Base-by-base conservation (phyloP, 2,329 filamentous ascomycete genomes). In the Cladosporium colombiae region DNA sequence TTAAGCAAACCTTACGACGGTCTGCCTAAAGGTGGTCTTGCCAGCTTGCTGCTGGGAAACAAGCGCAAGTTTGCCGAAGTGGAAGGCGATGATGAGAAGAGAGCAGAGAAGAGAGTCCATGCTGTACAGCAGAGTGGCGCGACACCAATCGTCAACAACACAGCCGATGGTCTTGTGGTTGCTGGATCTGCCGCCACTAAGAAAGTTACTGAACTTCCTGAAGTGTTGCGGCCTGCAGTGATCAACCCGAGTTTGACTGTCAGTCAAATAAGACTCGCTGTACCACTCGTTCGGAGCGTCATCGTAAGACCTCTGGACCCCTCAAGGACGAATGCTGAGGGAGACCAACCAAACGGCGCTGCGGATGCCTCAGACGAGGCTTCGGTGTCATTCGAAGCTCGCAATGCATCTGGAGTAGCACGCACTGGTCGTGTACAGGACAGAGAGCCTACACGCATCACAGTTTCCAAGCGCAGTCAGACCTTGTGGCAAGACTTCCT, bases 1-100 rank as follows among this genome's bases (percentile, higher is more conserved):
- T 84, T 99, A 2, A 95, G 92, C 18, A 96, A 95, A 74, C 95
- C 95, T 0, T 97, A 93, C 69, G 94, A 99, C 71, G 93, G 94
- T 1, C 83, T 98, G 50, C 95, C 95, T 0, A 92, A 91, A 75
- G 95, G 95, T 27, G 95, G 95, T 2, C 84, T 99, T 21, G 88
- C 91, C 1, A 86, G 92, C 2, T 87, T 99, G 81, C 81, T 99
- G 1, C 85, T 98, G 23, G 95, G 95, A 0, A 99, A 97, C 76
- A 99, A 98, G 80, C 86, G 95, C 29, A 97, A 95, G 74, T 88
- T 90, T 57, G 85, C 88, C 18, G 85, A 86, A 6, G 79, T 90
- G 5, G 91, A 96, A 66, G 88, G 85, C 1, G 92, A 93, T 44
- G 92, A 95, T 18, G 92, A 95, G 21, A 83, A 81, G 49, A 79